Percentiles rank a stretch among this genome's conserved stretches.
phyloP scores from a whole-genome alignment of 768 basidiomycete genomes.

The Coprinopsis strossmayeri region DNA sequence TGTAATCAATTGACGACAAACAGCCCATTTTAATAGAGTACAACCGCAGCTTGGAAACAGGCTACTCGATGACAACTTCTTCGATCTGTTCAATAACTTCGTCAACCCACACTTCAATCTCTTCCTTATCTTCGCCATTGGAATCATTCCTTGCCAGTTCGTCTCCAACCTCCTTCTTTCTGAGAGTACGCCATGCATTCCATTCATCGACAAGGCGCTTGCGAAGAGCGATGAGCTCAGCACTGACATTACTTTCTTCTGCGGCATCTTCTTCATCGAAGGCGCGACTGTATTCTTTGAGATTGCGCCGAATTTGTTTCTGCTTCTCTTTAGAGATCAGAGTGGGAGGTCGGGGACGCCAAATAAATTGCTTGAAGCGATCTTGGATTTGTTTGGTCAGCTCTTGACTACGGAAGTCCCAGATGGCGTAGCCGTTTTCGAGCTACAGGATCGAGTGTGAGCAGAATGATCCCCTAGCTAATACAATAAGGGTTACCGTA shows the following conservation, averaged over 20 bases:
- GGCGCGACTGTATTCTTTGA: conserved; percentile 82
- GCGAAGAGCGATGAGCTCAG: conserved; percentile 85
- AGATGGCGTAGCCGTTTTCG: conserved; percentile 93
- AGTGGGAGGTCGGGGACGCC: conserved; percentile 92
- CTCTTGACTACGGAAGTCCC: conserved; percentile 98
- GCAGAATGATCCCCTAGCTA: background rate
- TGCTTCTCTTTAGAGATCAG: conserved; percentile 86
- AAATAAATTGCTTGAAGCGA: conserved; percentile 97
- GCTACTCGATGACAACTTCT: conserved; percentile 59
- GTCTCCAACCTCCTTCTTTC: conserved; percentile 59
- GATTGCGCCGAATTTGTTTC: conserved; percentile 76
- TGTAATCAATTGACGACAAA: background rate
- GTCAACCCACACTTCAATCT: conserved; percentile 92
- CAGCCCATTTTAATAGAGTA: background rate
- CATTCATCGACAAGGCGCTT: conserved; percentile 95
- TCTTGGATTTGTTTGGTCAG: conserved; percentile 85
- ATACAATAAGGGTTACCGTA: conserved; percentile 44
- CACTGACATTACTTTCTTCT: conserved; percentile 91
- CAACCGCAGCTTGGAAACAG: background rate
- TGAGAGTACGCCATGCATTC: conserved; percentile 90
- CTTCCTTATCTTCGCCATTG: conserved; percentile 59
- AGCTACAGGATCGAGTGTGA: conserved; percentile 44
- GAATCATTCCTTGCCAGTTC: conserved; percentile 31
- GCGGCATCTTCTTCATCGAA: conserved; percentile 98
- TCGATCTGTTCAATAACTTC: conserved; percentile 91